A percentile compares a stretch with the other conserved stretches of the same genome.
These are phyloP conservation scores for Blastomyces gilchristii DNA, from an alignment of 2,329 filamentous ascomycete genomes.

Conservation along the genomic window DNA sequence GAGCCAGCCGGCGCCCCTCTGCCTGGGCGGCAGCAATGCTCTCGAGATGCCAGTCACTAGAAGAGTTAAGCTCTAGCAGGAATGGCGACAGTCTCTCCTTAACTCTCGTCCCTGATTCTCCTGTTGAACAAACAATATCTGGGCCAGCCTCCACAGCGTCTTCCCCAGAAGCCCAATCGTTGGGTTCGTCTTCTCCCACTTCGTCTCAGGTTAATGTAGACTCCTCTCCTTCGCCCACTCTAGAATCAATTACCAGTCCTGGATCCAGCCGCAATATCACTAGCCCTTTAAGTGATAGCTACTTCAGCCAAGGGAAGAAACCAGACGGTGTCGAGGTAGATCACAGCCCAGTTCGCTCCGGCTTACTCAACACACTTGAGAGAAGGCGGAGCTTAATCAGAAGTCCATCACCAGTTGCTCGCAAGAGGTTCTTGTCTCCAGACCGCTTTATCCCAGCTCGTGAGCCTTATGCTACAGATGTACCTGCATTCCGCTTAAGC, in stretches of 20 bases:
- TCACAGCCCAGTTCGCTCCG: background rate
- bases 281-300: background rate
- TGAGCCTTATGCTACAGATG: constrained; percentile 32
- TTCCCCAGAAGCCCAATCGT: background rate
- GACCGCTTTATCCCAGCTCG: constrained; percentile 51
- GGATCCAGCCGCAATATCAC: background rate
- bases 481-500: constrained; percentile 44
- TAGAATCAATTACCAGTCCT: constrained; percentile 4
- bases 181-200: background rate
- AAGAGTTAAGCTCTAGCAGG: constrained; percentile 17
- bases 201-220: background rate
- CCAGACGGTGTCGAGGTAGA: background rate
- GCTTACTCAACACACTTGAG: background rate
- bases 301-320: background rate
- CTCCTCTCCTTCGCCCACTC: background rate
- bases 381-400: constrained; percentile 10
- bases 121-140: constrained; percentile 7
- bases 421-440: constrained; percentile 28
- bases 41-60: constrained; percentile 21
- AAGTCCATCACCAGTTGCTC: constrained; percentile 11
- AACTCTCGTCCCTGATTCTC: constrained; percentile 12
- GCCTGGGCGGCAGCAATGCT: constrained; percentile 18
- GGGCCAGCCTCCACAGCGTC: constrained; percentile 4
- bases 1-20: background rate
- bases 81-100: constrained; percentile 12